Evolutionary conservation across 768 basidiomycete species (phyloP), one percentile per base, ranked within the genome.

Genomic region (Boletus edulis): DNA sequence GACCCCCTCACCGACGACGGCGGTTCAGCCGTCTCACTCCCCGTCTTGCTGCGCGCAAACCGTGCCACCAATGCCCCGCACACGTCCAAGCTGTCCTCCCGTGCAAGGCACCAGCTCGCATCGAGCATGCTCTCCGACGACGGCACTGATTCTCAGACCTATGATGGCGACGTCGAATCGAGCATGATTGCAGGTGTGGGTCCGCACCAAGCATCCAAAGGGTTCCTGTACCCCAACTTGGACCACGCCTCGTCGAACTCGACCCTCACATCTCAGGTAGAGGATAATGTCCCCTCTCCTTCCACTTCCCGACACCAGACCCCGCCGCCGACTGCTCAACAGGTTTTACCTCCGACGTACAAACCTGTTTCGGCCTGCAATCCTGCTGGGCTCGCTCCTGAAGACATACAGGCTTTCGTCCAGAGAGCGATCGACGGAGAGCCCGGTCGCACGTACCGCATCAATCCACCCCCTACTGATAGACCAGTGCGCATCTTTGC

Each of bases 401-500:
- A 85, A n/a, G 89, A 94, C 60, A 91, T 96, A 56, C 87, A 85
- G 60, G 77, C 75, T 2, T 95, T 87, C 64, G 85, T 95, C 2
- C 78, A 78, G 47, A 81, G 78, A 32, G 91, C 89, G 2, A 89
- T 98, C 44, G 82, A 83, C 10, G 90, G 90, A 18, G 84, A 82
- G 52, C 63, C 78, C 5, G 75, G 76, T 60, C 76, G 91, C 54
- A 72, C 72, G 56, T 98, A 94, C 78, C 89, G 80, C 70, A 91
- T 95, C 67, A 95, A 92, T 63, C 73, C 78, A n/a, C 93, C 96
- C 0, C 91, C 94, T 0, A 73, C 70, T 9, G 87, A 81, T 52
- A 77, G 95, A 49, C 91, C 94, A 3, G 82, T 96, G 7, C 80
- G 97, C 53, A 78, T 99, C 13, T 99, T 96, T 60, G 95, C 97